Evolutionary conservation across 768 basidiomycete genomes (phyloP).

Genomic region (Suillus discolor): DNA sequence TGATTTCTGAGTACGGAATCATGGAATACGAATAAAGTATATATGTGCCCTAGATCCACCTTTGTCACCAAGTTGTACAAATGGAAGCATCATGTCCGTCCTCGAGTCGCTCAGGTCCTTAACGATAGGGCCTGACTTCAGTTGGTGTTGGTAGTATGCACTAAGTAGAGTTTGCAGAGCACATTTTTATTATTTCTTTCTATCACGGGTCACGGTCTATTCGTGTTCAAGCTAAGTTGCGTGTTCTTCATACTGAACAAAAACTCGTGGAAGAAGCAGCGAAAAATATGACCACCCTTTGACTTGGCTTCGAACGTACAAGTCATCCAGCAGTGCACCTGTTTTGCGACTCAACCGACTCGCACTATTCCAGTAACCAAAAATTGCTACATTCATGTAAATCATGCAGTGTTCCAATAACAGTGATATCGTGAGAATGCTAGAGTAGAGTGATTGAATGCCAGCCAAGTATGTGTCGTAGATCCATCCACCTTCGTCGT

Average conservation of each 20-base stretch:
- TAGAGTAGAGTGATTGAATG: slow-evolving; percentile 4
- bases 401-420: slow-evolving; percentile 4
- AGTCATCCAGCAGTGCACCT: not conserved
- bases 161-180: not conserved
- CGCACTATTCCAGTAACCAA: not conserved
- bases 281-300: not conserved
- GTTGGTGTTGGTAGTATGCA: not conserved
- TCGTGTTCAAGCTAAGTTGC: not conserved
- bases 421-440: not conserved
- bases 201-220: not conserved
- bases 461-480: slow-evolving; percentile 5
- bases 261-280: not conserved
- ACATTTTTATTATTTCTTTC: not conserved
- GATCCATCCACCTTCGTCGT: slow-evolving; percentile 13
- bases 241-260: not conserved
- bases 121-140: not conserved
- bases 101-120: not conserved
- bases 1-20: not conserved
- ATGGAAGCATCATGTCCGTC: not conserved
- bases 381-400: not conserved
- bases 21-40: not conserved
- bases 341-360: not conserved
- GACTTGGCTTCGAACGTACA: not conserved
- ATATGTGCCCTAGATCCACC: not conserved
- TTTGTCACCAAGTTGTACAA: not conserved